Percentiles rank a stretch among this genome's conserved stretches.
These are phyloP conservation scores for Priceomyces castillae DNA, from an alignment of 805 yeast genomes.

Conservation along the genomic window DNA sequence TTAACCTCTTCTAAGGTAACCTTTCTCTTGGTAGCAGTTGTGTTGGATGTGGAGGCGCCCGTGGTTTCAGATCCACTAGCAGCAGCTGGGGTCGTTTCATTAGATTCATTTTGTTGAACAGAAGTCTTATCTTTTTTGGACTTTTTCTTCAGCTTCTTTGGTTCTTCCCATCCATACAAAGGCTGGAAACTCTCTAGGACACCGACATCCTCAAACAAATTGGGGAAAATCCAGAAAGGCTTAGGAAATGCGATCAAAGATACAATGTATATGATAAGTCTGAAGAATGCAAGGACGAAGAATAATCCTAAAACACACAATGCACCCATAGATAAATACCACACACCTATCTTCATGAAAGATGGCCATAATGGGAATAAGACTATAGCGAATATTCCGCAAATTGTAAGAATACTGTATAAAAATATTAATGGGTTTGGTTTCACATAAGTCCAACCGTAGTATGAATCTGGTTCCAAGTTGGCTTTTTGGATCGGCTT, in stretches of 20 bases:
- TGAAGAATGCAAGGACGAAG: constrained; percentile 73
- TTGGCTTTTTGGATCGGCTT: constrained; percentile 55
- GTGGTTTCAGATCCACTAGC: constrained; percentile 10
- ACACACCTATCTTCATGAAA: constrained; percentile 84
- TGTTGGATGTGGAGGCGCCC: constrained; percentile 14
- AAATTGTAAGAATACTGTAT: constrained; percentile 64
- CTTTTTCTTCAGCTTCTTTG: constrained; percentile 27
- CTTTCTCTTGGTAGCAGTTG: constrained; percentile 25
- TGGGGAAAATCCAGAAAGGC: constrained; percentile 97
- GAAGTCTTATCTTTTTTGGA: constrained; percentile 13
- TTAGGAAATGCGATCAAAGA: constrained; percentile 57
- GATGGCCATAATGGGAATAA: constrained; percentile 95
- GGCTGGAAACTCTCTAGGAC: constrained; percentile 90
- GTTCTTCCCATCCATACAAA: constrained; percentile 75
- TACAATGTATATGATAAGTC: constrained; percentile 66
- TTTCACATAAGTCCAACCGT: constrained; percentile 77
- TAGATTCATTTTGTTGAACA: constrained; percentile 4
- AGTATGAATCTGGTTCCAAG: constrained; percentile 65
- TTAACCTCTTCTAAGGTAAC: constrained; percentile 43
- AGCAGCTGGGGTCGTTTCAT: background rate
- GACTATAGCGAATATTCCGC: constrained; percentile 59
- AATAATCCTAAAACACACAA: constrained; percentile 72
- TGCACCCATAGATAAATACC: constrained; percentile 79
- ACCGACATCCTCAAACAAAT: constrained; percentile 92
- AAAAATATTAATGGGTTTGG: constrained; percentile 63